These are phyloP conservation scores for Aspergillus sp. DNA, from an alignment of 2,329 filamentous ascomycete species.

Conservation along the genomic window DNA sequence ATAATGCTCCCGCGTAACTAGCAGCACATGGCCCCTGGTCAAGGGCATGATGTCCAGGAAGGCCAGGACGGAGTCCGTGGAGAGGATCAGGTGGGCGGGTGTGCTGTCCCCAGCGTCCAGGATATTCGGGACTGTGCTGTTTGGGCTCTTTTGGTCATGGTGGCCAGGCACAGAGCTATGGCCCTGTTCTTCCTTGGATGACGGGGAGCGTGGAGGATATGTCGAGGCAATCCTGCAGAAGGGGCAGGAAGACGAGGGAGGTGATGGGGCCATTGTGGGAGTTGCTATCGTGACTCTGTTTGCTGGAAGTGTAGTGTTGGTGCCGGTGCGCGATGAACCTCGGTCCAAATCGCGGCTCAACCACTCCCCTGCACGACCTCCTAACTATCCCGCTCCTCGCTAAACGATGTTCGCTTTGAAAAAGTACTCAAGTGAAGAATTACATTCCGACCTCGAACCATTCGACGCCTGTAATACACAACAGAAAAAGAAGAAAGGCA, in stretches of 20 bases:
- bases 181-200: conserved; percentile 14
- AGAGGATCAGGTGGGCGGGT: conserved; percentile 55
- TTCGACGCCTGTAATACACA: conserved; percentile 19
- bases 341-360: neutral
- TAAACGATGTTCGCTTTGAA: conserved; percentile 15
- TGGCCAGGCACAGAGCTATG: too few relatives aligned
- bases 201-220: conserved; percentile 34
- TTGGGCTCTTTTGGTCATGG: neutral
- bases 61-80: conserved; percentile 66
- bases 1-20: conserved; percentile 68
- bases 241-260: conserved; percentile 33
- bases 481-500: conserved; percentile 14
- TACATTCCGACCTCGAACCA: conserved; percentile 13
- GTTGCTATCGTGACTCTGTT: neutral
- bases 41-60: conserved; percentile 93
- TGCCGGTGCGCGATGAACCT: too few relatives aligned
- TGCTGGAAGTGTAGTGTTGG: neutral
- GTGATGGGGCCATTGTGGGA: conserved; percentile 8
- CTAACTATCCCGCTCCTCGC: too few relatives aligned
- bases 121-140: conserved; percentile 14
- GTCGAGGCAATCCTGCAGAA: conserved; percentile 50
- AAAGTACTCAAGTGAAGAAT: conserved; percentile 16
- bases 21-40: conserved; percentile 69
- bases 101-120: conserved; percentile 6
- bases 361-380: too few relatives aligned